These are phyloP conservation scores for Beauveria bassiana DNA, from an alignment of 2,329 filamentous ascomycete species.

Conservation along the genomic window DNA sequence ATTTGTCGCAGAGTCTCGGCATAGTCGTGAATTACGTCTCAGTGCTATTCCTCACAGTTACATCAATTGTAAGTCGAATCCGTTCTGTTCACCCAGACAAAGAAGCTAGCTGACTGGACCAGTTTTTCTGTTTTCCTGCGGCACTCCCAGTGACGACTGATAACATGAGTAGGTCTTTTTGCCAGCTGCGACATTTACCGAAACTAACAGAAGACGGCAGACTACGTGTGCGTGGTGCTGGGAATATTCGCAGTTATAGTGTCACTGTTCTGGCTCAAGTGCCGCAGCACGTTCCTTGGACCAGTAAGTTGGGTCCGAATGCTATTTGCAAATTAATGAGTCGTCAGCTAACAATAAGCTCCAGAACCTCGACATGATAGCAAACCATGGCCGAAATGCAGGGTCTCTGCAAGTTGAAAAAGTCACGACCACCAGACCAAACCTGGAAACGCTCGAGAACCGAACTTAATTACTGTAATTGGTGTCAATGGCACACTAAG, in stretches of 20 bases:
- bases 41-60: conserved; percentile 30
- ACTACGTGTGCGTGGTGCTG: conserved; percentile 30
- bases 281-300: conserved; percentile 5
- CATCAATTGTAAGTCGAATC: conserved; percentile 24
- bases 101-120: not conserved
- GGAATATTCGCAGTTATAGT: conserved; percentile 23
- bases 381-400: not conserved
- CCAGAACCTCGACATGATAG: not conserved
- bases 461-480: not conserved
- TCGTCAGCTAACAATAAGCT: not conserved
- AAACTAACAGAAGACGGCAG: conserved; percentile 14
- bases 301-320: not conserved
- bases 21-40: conserved; percentile 25
- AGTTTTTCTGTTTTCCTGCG: conserved; percentile 27
- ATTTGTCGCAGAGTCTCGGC: conserved; percentile 21
- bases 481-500: too few relatives aligned
- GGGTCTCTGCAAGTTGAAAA: not conserved
- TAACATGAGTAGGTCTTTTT: conserved; percentile 22
- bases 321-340: not conserved
- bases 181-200: not conserved
- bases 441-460: not conserved
- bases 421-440: not conserved
- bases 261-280: conserved; percentile 1
- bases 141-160: conserved; percentile 21
- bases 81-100: not conserved